Evolutionary conservation across 2,329 filamentous ascomycete genomes (phyloP).

Genomic region (Botryotinia convoluta): DNA sequence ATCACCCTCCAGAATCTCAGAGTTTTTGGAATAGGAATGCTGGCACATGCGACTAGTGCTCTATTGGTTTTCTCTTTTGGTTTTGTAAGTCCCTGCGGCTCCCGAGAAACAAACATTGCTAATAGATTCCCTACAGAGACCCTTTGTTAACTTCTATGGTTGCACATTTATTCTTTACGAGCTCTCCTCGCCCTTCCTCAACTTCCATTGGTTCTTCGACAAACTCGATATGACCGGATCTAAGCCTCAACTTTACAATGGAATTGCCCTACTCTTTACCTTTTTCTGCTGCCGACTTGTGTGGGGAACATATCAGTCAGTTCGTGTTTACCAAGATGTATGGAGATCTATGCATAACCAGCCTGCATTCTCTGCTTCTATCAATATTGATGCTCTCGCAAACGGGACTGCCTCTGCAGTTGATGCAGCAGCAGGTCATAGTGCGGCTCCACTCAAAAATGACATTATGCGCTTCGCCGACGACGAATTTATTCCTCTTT

Average conservation of each 20-base stretch:
- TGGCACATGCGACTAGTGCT: slow-evolving; percentile 74
- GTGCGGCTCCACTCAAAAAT: slow-evolving; percentile 32
- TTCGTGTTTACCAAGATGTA: slow-evolving; percentile 68
- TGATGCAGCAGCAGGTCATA: slow-evolving; percentile 37
- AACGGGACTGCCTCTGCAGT: slow-evolving; percentile 39
- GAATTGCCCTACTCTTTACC: slow-evolving; percentile 65
- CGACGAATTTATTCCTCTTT: slow-evolving; percentile 59
- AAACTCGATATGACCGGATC: slow-evolving; percentile 79
- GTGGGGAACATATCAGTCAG: slow-evolving; percentile 73
- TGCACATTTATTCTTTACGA: slow-evolving; percentile 84
- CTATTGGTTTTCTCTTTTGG: slow-evolving; percentile 73
- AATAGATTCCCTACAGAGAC: slow-evolving; percentile 53
- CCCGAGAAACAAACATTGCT: background rate
- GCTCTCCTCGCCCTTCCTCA: slow-evolving; percentile 79
- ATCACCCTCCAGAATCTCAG: slow-evolving; percentile 66
- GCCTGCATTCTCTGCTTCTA: slow-evolving; percentile 36
- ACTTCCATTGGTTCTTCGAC: slow-evolving; percentile 90
- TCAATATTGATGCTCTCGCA: slow-evolving; percentile 38
- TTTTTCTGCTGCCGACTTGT: slow-evolving; percentile 77
- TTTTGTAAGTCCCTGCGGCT: slow-evolving; percentile 59
- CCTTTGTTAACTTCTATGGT: slow-evolving; percentile 81
- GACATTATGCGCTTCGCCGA: slow-evolving; percentile 52
- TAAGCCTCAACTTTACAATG: slow-evolving; percentile 72
- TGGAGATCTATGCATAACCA: slow-evolving; percentile 54
- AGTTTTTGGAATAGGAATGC: slow-evolving; percentile 58